phyloP scores from a whole-genome alignment of 2,329 filamentous ascomycete species.

The Didymella segeticola region DNA sequence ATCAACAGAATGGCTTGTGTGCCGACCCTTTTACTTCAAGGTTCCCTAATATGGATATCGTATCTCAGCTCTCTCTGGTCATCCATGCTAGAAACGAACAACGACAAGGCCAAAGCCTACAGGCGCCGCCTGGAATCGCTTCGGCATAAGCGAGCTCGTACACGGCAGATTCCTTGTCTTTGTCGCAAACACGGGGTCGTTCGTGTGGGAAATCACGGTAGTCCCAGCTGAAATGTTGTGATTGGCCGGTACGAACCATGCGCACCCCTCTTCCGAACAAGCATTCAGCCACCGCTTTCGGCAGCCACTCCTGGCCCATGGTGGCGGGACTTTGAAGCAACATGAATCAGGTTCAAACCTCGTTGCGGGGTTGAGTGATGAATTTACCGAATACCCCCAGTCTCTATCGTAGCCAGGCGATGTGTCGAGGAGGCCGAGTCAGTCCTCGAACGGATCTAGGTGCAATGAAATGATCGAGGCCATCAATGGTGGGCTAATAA shows the following conservation, averaged over 20 bases:
- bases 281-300: background rate
- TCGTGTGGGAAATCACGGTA: background rate
- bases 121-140: background rate
- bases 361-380: slow-evolving; percentile 22
- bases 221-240: background rate
- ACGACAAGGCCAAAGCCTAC: background rate
- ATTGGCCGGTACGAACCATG: slow-evolving; percentile 5
- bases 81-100: background rate
- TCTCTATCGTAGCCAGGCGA: background rate
- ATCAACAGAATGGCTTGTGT: background rate
- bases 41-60: no score
- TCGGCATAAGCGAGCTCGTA: background rate
- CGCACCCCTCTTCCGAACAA: slow-evolving; percentile 16
- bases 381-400: slow-evolving; percentile 25
- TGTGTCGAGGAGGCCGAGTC: slow-evolving; percentile 27
- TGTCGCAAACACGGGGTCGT: background rate
- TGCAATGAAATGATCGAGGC: slow-evolving; percentile 11
- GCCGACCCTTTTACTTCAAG: no score
- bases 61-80: no score
- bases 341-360: background rate
- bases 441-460: slow-evolving; percentile 13
- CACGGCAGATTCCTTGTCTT: background rate
- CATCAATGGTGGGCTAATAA: slow-evolving; percentile 4
- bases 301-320: slow-evolving; percentile 7
- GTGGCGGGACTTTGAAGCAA: slow-evolving; percentile 15